phyloP scores from a whole-genome alignment of 345 rosid genomes.

The Murraya paniculata region DNA sequence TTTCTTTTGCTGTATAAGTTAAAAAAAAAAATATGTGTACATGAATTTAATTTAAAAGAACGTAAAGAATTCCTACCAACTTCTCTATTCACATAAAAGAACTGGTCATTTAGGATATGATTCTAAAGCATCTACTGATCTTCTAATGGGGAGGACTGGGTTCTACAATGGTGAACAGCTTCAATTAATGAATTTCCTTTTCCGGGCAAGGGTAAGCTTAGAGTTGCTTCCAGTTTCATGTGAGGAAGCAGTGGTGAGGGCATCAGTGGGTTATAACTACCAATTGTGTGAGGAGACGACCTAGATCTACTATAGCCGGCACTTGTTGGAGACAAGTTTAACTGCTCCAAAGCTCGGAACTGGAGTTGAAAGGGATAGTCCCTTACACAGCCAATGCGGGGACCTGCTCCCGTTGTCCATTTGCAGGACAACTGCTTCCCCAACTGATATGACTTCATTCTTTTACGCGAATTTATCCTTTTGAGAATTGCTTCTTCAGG shows the following conservation, averaged over 20 bases:
- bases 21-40: background rate
- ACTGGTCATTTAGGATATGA: constrained; percentile 30
- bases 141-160: constrained; percentile 20
- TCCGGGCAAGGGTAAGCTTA: background rate
- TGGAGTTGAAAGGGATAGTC: constrained; percentile 85
- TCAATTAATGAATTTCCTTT: background rate
- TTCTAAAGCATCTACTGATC: constrained; percentile 17
- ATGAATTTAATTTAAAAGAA: constrained; percentile 26
- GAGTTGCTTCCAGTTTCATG: constrained; percentile 3
- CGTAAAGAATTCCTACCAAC: constrained; percentile 43
- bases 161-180: constrained; percentile 5
- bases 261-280: constrained; percentile 13
- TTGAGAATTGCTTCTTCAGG: constrained; percentile 50
- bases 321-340: constrained; percentile 77
- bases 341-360: constrained; percentile 78
- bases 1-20: constrained; percentile 12
- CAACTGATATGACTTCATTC: constrained; percentile 60
- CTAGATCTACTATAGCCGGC: constrained; percentile 32
- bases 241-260: background rate
- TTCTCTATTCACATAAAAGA: constrained; percentile 64
- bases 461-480: constrained; percentile 62
- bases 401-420: constrained; percentile 99
- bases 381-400: constrained; percentile 89
- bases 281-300: constrained; percentile 26
- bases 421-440: constrained; percentile 81